Evolutionary conservation across 2,329 filamentous ascomycete genomes (phyloP).

Genomic region (Biscogniauxia marginata): DNA sequence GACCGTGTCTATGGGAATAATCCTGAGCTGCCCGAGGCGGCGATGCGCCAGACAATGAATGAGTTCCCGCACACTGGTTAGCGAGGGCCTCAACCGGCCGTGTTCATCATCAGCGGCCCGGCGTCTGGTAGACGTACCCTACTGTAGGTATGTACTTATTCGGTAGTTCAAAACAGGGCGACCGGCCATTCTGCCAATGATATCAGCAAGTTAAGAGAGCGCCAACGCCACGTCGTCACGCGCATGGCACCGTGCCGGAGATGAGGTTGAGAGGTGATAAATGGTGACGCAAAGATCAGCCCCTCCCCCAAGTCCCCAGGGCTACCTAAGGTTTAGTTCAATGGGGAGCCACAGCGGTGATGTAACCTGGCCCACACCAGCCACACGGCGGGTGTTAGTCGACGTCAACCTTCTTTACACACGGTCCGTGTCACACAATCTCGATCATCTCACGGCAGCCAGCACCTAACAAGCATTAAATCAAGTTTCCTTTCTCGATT

Average conservation of each 20-base stretch:
- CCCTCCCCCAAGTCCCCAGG: too few species aligned
- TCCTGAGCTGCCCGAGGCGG: constrained; percentile 29
- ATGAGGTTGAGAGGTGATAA: neutral
- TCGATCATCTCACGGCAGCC: neutral
- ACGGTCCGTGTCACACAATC: neutral
- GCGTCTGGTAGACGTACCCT: too few species aligned
- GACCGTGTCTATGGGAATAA: constrained; percentile 29
- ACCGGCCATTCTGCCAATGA: neutral
- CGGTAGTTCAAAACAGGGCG: neutral
- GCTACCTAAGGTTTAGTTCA: neutral
- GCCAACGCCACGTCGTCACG: neutral
- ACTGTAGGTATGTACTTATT: neutral
- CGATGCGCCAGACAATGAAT: constrained; percentile 33
- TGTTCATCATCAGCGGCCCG: neutral
- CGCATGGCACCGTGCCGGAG: neutral
- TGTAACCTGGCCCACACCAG: neutral
- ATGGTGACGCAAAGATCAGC: neutral
- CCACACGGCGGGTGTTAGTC: neutral
- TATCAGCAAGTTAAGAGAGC: neutral
- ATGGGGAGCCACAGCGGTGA: neutral
- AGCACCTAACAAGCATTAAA: neutral
- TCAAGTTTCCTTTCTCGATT: neutral
- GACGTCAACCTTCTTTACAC: neutral
- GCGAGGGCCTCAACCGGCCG: neutral
- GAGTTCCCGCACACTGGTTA: constrained; percentile 17